Percentiles rank a stretch among this genome's conserved stretches.
These are phyloP conservation scores for Daldinia bambusicola DNA, from an alignment of 495 filamentous ascomycete genomes.

Conservation along the genomic window DNA sequence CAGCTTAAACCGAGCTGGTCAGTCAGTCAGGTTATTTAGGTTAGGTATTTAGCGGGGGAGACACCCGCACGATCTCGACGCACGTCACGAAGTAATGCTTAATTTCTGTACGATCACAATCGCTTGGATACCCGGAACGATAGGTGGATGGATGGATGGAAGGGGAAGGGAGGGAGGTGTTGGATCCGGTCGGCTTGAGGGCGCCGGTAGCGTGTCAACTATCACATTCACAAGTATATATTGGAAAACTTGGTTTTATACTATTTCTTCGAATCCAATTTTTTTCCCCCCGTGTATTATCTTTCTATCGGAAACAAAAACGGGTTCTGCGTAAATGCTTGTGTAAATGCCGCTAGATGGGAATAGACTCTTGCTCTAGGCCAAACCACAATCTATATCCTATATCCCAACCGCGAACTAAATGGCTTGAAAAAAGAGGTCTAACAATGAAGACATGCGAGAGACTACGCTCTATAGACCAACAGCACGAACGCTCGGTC, in stretches of 20 bases:
- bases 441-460: slow-evolving; percentile 9
- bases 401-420: slow-evolving; percentile 8
- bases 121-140: slow-evolving; percentile 25
- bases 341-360: slow-evolving; percentile 7
- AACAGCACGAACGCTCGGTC: slow-evolving; percentile 20
- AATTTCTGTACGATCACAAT: slow-evolving; percentile 48
- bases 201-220: slow-evolving; percentile 1
- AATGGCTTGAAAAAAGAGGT: slow-evolving; percentile 26
- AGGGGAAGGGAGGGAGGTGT: not conserved
- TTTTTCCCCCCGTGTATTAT: not conserved
- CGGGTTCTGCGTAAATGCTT: slow-evolving; percentile 9
- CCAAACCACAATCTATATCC: slow-evolving; percentile 23
- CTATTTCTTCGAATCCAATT: slow-evolving; percentile 11
- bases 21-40: not conserved
- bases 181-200: slow-evolving; percentile 1
- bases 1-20: not conserved
- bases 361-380: slow-evolving; percentile 16
- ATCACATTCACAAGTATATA: not conserved
- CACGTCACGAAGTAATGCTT: slow-evolving; percentile 48
- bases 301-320: slow-evolving; percentile 13
- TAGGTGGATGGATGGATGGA: not conserved
- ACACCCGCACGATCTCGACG: slow-evolving; percentile 29
- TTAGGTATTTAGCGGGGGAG: not conserved
- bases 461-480: slow-evolving; percentile 10
- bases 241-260: slow-evolving; percentile 7